Conservation (phyloP, 805 yeast species). For the Metschnikowia kofuensis region DNA sequence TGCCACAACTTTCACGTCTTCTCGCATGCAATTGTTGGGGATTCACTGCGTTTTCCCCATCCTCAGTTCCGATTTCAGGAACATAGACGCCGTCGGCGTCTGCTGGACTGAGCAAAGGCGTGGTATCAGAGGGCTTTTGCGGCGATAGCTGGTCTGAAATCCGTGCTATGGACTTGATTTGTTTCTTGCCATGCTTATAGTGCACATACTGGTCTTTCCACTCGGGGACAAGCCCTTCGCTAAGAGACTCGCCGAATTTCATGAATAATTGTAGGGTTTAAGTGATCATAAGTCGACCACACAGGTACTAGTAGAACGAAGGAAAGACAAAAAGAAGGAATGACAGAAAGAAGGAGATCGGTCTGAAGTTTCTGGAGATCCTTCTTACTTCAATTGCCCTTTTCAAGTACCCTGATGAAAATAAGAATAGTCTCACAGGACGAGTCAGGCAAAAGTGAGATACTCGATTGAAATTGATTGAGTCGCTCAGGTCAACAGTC, state of each 20-base stretch:
- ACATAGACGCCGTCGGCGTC: neutral
- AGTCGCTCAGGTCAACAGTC: no score
- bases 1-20: neutral
- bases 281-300: no score
- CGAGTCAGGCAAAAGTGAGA: no score
- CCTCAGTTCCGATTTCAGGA: neutral
- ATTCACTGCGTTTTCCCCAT: neutral
- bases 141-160: constrained; percentile 15
- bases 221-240: constrained; percentile 74
- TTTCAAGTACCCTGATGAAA: no score
- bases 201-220: constrained; percentile 84
- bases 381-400: no score
- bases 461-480: no score
- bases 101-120: constrained; percentile 16
- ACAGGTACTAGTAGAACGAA: no score
- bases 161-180: constrained; percentile 38
- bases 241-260: constrained; percentile 70
- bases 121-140: constrained; percentile 13
- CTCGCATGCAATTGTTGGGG: neutral
- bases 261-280: no score
- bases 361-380: no score
- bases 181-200: constrained; percentile 59
- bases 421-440: no score
- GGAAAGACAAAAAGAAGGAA: no score
- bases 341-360: no score